Percentiles rank a stretch among this genome's conserved stretches.
Conservation (phyloP, 208 protist species). For the Trypanosoma lewisi region DNA sequence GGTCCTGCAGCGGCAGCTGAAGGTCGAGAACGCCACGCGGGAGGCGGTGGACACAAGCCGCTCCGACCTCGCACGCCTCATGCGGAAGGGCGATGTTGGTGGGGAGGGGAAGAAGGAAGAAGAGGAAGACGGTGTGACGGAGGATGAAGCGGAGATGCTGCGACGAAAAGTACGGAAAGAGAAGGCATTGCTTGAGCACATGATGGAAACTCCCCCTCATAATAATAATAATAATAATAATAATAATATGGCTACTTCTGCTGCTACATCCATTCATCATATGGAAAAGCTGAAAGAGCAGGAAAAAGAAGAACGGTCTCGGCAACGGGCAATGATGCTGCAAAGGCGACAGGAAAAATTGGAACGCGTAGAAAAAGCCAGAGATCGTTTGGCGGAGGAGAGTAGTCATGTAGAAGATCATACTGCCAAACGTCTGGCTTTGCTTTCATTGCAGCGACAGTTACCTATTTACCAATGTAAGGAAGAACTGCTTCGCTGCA, state of each 20-base stretch:
- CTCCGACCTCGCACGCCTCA: constrained; percentile 55
- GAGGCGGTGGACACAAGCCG: constrained; percentile 70
- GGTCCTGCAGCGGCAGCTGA: constrained; percentile 48
- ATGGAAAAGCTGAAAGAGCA: background rate
- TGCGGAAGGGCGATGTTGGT: constrained; percentile 43
- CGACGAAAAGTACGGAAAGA: constrained; percentile 21
- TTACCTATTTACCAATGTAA: constrained; percentile 74
- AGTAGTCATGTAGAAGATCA: constrained; percentile 21
- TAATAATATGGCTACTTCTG: background rate
- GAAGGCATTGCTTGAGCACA: constrained; percentile 1
- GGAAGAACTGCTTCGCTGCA: constrained; percentile 69
- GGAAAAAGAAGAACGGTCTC: constrained; percentile 3
- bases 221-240: too few relatives aligned
- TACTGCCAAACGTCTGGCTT: constrained; percentile 28
- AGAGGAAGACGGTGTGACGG: background rate
- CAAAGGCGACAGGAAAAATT: constrained; percentile 20
- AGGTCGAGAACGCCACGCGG: constrained; percentile 54
- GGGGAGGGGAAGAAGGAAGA: background rate
- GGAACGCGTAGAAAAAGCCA: constrained; percentile 21
- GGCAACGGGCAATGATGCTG: constrained; percentile 20
- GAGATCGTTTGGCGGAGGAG: constrained; percentile 17
- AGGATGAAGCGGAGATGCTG: constrained; percentile 23
- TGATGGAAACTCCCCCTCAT: background rate
- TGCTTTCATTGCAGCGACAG: constrained; percentile 35
- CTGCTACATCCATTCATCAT: background rate